Evolutionary conservation across 1,139 yeast genomes (phyloP), one percentile per base, ranked within the genome.

Genomic region (Taphrina betulina): DNA sequence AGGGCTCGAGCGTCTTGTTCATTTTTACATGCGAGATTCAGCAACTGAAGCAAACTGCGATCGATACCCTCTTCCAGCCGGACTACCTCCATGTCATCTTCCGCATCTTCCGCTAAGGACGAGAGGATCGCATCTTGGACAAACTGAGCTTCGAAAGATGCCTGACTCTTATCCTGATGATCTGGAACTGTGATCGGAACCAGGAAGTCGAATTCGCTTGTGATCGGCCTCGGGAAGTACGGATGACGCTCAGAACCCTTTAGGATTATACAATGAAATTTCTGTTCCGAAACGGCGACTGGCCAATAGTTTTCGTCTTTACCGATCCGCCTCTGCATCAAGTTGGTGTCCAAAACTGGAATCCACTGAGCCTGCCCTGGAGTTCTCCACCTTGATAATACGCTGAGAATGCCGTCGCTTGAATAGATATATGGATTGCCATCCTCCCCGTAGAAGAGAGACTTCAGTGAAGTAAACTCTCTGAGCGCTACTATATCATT

Each of bases 391-490:
- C 82, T 79, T 23, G 83, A 76, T 40, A 92, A 73, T 0, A 85
- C 78, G 35, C 85, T 69, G 43, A 92, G 73, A 2, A 83, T 78
- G 60, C 89, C 89, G 62, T 84, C 89, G 10, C 83, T 80, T 10
- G 90, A 89, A 57, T 83, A 86, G 17, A 90, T 69, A 62, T 94
- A 86, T 1, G 98, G 98, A 69, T 90, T 96, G 61, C 85, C 90
- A 46, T 80, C 80, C 60, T 87, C 88, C 68, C 90, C 86, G 66
- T 90, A 90, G 37, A 90, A 72, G 3, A 89, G 83, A 60, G 85
- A 82, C 37, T 80, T 70, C 37, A 70, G 61, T 58, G 57, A 55
- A 5, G 59, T 60, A 1, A 63, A 61, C 1, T 63, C 62, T 2
- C 65, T 57, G 4, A 74, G 60, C 26, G 71, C 73, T 3, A 75